Conservation (phyloP, 1,284 basidiomycete genomes). For the Ustilago loliicola region DNA sequence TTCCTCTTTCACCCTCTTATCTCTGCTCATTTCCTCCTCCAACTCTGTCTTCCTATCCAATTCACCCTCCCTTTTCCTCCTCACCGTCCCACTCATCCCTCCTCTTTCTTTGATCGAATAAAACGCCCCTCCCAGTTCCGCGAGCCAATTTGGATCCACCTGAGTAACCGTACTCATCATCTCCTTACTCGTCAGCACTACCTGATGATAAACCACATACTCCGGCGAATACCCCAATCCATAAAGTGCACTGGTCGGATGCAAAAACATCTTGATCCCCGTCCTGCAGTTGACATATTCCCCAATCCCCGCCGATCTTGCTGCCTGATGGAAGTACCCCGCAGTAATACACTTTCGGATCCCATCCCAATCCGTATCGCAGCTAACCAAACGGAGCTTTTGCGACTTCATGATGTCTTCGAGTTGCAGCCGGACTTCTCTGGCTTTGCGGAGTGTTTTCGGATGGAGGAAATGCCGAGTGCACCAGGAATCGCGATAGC, state of each 20-base stretch:
- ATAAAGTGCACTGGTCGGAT: conserved; percentile 96
- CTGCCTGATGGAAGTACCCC: conserved; percentile 99
- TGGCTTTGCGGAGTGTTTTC: conserved; percentile 91
- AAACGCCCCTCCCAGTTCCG: conserved; percentile 80
- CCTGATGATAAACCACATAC: conserved; percentile 96
- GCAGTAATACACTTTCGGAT: conserved; percentile 97
- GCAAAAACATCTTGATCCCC: conserved; percentile 85
- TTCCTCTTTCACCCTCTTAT: conserved; percentile 32
- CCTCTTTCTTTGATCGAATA: conserved; percentile 88
- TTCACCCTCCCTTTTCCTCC: conserved; percentile 78
- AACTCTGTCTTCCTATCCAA: conserved; percentile 89
- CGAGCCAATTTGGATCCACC: conserved; percentile 70
- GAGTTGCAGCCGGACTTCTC: conserved; percentile 95
- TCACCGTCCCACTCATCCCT: conserved; percentile 78
- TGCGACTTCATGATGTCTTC: conserved; percentile 99
- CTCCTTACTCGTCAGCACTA: conserved; percentile 58
- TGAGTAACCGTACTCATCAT: conserved; percentile 69
- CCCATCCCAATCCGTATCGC: conserved; percentile 94
- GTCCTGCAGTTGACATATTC: conserved; percentile 98
- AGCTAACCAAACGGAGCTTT: conserved; percentile 90
- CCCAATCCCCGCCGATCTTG: conserved; percentile 96
- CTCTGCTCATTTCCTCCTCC: conserved; percentile 73
- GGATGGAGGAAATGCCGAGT: conserved; percentile 96
- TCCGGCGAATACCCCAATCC: conserved; percentile 96
- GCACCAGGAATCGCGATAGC: conserved; percentile 90